phyloP scores from a whole-genome alignment of 768 basidiomycete species.

The Pleurotus eryngii region DNA sequence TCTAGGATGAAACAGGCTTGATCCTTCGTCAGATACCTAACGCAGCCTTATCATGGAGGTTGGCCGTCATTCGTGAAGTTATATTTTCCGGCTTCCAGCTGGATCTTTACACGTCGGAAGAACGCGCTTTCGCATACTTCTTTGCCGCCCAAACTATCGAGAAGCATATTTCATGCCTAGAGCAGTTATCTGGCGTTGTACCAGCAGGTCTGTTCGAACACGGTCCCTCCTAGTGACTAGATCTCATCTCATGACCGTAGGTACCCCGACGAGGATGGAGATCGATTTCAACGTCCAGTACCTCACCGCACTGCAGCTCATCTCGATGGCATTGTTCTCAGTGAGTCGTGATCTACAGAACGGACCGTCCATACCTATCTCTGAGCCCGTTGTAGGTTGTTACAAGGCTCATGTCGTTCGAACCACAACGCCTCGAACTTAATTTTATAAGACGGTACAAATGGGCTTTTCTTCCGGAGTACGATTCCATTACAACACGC shows the following conservation, averaged over 20 bases:
- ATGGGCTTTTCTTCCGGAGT: conserved; percentile 67
- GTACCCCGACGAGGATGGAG: conserved; percentile 38
- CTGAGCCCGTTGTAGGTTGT: conserved; percentile 37
- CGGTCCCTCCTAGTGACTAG: background rate
- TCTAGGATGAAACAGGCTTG: conserved; percentile 17
- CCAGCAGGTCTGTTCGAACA: conserved; percentile 29
- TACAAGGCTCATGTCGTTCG: conserved; percentile 40
- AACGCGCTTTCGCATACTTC: conserved; percentile 77
- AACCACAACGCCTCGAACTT: conserved; percentile 48
- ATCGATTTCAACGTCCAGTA: conserved; percentile 47
- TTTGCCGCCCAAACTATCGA: conserved; percentile 58
- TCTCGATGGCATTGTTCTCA: conserved; percentile 51
- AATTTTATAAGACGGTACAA: conserved; percentile 71
- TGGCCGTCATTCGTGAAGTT: conserved; percentile 62
- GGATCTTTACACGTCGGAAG: conserved; percentile 65
- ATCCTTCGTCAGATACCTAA: conserved; percentile 41
- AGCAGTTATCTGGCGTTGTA: conserved; percentile 39
- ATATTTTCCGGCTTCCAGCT: conserved; percentile 75
- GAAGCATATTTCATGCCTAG: conserved; percentile 50
- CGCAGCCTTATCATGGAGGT: conserved; percentile 53
- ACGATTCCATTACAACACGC: conserved; percentile 43
- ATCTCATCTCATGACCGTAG: conserved; percentile 21
- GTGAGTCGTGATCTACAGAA: conserved; percentile 30
- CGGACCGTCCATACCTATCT: background rate
- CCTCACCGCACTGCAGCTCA: conserved; percentile 54